A percentile compares a stretch with the other conserved stretches of the same genome.
phyloP scores from a whole-genome alignment of 805 yeast species.

The Yarrowia sp. region DNA sequence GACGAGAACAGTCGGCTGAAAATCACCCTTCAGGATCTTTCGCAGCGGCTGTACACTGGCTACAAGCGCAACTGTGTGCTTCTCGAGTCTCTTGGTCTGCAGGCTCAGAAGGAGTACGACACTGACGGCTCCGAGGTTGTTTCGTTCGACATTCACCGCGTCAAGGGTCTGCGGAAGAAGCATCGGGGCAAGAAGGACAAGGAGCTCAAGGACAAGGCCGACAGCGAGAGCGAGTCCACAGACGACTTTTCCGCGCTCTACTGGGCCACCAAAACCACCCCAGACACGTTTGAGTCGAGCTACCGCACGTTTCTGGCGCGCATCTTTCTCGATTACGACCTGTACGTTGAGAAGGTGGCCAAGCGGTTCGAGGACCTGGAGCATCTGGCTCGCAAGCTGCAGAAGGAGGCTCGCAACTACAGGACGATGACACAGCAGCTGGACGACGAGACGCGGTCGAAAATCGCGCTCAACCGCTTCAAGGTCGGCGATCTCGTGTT shows the following conservation, averaged over 20 bases:
- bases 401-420: constrained; percentile 62
- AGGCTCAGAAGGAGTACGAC: constrained; percentile 36
- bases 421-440: constrained; percentile 39
- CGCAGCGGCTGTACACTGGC: constrained; percentile 42
- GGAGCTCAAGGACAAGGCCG: background rate
- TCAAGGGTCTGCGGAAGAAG: constrained; percentile 54
- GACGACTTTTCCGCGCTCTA: constrained; percentile 36
- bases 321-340: constrained; percentile 42
- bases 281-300: background rate
- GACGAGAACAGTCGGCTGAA: constrained; percentile 30
- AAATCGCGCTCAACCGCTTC: constrained; percentile 67
- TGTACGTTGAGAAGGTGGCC: constrained; percentile 49
- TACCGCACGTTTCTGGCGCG: constrained; percentile 34
- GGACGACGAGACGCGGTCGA: constrained; percentile 44
- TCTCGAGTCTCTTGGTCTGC: constrained; percentile 70
- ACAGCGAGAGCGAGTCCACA: constrained; percentile 9
- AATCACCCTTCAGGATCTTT: constrained; percentile 42
- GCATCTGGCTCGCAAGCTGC: constrained; percentile 77
- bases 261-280: constrained; percentile 47
- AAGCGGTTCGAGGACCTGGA: constrained; percentile 88
- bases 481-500: constrained; percentile 73
- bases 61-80: constrained; percentile 50
- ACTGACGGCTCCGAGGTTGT: constrained; percentile 43
- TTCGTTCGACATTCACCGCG: constrained; percentile 55
- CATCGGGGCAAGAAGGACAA: constrained; percentile 6